These are phyloP conservation scores for Neoarthrinium moseri DNA, from an alignment of 2,329 filamentous ascomycete genomes.

Conservation along the genomic window DNA sequence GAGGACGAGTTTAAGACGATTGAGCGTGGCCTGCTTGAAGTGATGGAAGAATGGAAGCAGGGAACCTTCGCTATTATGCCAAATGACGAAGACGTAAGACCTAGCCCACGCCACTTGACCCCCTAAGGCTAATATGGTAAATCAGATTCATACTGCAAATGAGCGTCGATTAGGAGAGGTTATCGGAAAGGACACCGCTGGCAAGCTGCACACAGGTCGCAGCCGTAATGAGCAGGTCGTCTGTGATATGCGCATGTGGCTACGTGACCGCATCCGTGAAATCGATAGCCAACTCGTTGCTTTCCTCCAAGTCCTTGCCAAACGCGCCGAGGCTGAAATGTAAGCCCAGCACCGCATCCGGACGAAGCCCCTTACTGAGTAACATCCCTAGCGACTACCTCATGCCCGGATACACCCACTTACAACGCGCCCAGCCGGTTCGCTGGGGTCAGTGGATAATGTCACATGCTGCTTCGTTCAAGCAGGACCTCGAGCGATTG, in stretches of 20 bases:
- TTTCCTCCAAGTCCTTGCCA: conserved; percentile 65
- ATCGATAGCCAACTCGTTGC: conserved; percentile 69
- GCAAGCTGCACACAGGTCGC: conserved; percentile 86
- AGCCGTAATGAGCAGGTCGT: conserved; percentile 90
- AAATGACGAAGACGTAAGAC: conserved; percentile 22
- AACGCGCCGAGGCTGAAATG: conserved; percentile 67
- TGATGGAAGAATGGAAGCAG: conserved; percentile 52
- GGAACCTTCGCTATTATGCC: conserved; percentile 51
- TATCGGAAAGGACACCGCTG: conserved; percentile 80
- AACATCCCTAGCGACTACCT: conserved; percentile 45
- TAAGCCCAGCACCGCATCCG: conserved; percentile 6
- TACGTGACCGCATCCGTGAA: conserved; percentile 69
- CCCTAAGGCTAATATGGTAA: conserved; percentile 10
- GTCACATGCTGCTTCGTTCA: conserved; percentile 65
- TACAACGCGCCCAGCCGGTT: conserved; percentile 71
- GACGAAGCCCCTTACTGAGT: conserved; percentile 13
- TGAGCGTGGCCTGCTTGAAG: conserved; percentile 64
- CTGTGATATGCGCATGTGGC: conserved; percentile 87
- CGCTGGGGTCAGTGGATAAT: conserved; percentile 76
- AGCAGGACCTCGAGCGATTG: conserved; percentile 66
- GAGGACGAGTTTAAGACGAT: conserved; percentile 71
- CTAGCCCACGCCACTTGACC: conserved; percentile 19
- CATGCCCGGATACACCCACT: conserved; percentile 77
- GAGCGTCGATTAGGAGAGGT: conserved; percentile 70
- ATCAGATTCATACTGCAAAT: conserved; percentile 21